phyloP scores from a whole-genome alignment of 768 basidiomycete genomes.

The Mycena chlorophos region DNA sequence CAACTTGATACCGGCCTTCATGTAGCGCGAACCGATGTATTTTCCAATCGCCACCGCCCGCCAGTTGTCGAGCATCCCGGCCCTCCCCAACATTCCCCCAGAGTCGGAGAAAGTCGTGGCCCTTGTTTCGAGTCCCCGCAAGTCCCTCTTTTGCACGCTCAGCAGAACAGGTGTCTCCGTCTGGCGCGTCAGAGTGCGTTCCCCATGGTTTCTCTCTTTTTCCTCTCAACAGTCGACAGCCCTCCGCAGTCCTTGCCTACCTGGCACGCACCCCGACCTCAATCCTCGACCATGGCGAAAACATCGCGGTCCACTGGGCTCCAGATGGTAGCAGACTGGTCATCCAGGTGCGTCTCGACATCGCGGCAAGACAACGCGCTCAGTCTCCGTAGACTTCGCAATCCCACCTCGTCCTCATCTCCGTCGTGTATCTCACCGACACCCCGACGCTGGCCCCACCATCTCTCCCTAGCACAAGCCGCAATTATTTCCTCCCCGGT shows the following conservation, averaged over 20 bases:
- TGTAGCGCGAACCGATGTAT: conserved; percentile 55
- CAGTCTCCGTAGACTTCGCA: conserved; percentile 60
- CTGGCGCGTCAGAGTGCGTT: conserved; percentile 79
- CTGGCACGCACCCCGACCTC: conserved; percentile 77
- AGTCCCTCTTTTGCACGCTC: conserved; percentile 74
- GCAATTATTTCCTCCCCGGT: conserved; percentile 67
- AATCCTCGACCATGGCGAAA: conserved; percentile 82
- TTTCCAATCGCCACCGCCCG: conserved; percentile 81
- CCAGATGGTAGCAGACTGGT: conserved; percentile 79
- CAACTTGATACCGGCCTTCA: conserved; percentile 9
- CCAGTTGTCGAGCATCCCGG: conserved; percentile 68
- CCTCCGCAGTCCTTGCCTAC: conserved; percentile 68
- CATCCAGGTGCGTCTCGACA: conserved; percentile 66
- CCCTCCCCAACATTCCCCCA: conserved; percentile 60
- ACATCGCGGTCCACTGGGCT: conserved; percentile 74
- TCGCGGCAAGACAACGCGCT: conserved; percentile 1
- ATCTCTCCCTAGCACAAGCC: conserved; percentile 55
- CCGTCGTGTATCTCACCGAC: conserved; percentile 59
- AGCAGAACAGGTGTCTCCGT: conserved; percentile 71
- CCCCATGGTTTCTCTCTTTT: background rate
- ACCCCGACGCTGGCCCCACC: conserved; percentile 55
- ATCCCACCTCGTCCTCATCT: conserved; percentile 77
- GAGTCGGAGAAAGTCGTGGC: conserved; percentile 53
- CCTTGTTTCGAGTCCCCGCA: conserved; percentile 66
- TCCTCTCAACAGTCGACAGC: conserved; percentile 42